A percentile compares a stretch with the other conserved stretches of the same genome.
Conservation (phyloP, 352 stramenopile genomes). For the Phytophthora litchii region DNA sequence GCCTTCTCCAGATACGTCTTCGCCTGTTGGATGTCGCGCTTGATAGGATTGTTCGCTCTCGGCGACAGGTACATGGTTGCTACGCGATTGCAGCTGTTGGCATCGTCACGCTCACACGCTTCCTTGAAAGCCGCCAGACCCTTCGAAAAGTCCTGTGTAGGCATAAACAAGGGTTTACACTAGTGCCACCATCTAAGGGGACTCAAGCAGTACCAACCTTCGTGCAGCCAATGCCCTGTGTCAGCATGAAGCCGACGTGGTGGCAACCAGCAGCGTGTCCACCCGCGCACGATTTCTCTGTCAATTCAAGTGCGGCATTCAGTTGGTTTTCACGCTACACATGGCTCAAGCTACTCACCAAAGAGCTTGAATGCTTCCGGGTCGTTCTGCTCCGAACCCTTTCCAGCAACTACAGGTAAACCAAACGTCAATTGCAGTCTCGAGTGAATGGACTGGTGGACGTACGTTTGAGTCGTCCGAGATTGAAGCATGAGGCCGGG, state of each 20-base stretch:
- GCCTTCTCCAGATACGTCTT: slow-evolving; percentile 76
- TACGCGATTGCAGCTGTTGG: slow-evolving; percentile 84
- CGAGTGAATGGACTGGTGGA: background rate
- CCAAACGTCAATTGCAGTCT: background rate
- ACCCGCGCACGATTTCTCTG: slow-evolving; percentile 81
- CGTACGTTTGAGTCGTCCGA: slow-evolving; percentile 81
- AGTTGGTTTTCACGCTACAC: background rate
- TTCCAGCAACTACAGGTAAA: slow-evolving; percentile 65
- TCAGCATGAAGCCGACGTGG: slow-evolving; percentile 86
- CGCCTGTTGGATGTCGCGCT: slow-evolving; percentile 57
- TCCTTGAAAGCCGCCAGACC: slow-evolving; percentile 75
- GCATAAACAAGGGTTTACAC: slow-evolving; percentile 7
- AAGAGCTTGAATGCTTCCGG: slow-evolving; percentile 71
- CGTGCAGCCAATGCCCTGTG: slow-evolving; percentile 67
- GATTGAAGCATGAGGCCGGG: slow-evolving; percentile 86
- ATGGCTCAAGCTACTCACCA: slow-evolving; percentile 36
- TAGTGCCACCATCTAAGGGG: background rate
- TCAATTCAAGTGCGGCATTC: background rate
- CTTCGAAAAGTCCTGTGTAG: slow-evolving; percentile 59
- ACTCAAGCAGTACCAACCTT: slow-evolving; percentile 50
- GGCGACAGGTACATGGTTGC: slow-evolving; percentile 75
- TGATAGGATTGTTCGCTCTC: slow-evolving; percentile 36
- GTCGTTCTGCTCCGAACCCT: slow-evolving; percentile 77
- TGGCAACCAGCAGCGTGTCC: slow-evolving; percentile 81
- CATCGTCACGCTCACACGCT: slow-evolving; percentile 77